Evolutionary conservation across 768 basidiomycete species (phyloP).

Genomic region (Mycena rebaudengoi): DNA sequence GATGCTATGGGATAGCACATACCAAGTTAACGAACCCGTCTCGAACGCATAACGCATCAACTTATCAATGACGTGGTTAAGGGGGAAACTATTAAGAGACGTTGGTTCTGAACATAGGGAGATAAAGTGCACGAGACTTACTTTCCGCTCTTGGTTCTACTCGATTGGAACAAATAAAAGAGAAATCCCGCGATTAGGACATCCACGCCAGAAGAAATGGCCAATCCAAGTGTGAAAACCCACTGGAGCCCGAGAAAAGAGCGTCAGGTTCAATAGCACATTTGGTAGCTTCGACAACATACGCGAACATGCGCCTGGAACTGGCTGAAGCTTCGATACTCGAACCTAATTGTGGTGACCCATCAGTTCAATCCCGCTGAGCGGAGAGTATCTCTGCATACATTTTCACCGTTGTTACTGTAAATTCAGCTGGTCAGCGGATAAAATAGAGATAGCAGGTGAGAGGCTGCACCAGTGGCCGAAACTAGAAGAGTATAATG

Average conservation of each 20-base stretch:
- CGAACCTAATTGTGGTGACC: conserved; percentile 27
- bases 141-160: conserved; percentile 50
- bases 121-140: conserved; percentile 12
- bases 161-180: conserved; percentile 50
- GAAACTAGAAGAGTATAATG: conserved; percentile 15
- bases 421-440: too few species aligned
- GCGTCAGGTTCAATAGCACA: conserved; percentile 10
- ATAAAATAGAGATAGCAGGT: neutral
- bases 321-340: conserved; percentile 23
- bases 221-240: conserved; percentile 60
- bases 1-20: neutral
- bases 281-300: neutral
- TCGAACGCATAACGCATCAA: conserved; percentile 63
- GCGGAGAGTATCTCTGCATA: conserved; percentile 4
- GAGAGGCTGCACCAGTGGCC: conserved; percentile 23
- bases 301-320: conserved; percentile 29
- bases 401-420: conserved; percentile 37
- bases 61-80: conserved; percentile 56
- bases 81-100: conserved; percentile 32
- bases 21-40: conserved; percentile 41
- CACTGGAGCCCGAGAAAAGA: conserved; percentile 41
- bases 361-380: neutral
- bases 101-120: neutral
- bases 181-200: conserved; percentile 57
- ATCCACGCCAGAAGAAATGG: conserved; percentile 58